Base-by-base conservation (phyloP, 2,329 filamentous ascomycete genomes). In the Phaeosphaeriaceae sp. region DNA sequence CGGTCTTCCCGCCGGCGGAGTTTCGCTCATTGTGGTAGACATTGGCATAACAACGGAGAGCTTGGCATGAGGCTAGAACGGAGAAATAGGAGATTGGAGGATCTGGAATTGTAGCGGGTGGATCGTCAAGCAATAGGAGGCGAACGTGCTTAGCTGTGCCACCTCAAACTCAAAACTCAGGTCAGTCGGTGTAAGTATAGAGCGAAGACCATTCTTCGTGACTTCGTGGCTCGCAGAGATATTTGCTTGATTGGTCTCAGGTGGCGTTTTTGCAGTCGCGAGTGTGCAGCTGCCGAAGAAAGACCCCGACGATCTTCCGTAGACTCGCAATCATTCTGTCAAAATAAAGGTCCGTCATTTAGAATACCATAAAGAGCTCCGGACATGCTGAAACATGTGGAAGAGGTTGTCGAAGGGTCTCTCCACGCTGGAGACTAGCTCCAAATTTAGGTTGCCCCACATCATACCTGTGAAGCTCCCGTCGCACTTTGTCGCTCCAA, bases 51-150 rank as follows among this genome's bases (percentile, higher is more conserved):
- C 6, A 44, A 52, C 44, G 24, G 51, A 23, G 22, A 30, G 26
- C 62, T 67, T 63, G 62, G 64, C 62, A 51, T 44, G 21, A 19
- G 35, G 32, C 55, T 55, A 60, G 46, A 40, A 64, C 65, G 68
- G 67, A 71, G 63, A 69, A 71, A 71, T 60, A 64, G 59, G 59
- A 56, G 63, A 71, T 70, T 71, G 67, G 65, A 54, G 49, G 52
- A 53, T 54, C 30, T 32, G 8, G 19, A 23, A 8, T 28, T n/a
- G 13, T 9, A 44, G 7, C 17, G 53, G 23, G 32, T 17, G 13
- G 53, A 49, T 53, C 51, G n/a, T 26, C 40, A n/a, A 7, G 5
- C 30, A 53, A 47, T 22, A 46, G 17, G 17, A 43, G n/a, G 50
- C 50, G 50, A 43, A 40, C 21, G 32, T 44, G 50, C 50, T 52